Evolutionary conservation across 2,329 filamentous ascomycete genomes (phyloP).

Genomic region (Hymenoscyphus scutula): DNA sequence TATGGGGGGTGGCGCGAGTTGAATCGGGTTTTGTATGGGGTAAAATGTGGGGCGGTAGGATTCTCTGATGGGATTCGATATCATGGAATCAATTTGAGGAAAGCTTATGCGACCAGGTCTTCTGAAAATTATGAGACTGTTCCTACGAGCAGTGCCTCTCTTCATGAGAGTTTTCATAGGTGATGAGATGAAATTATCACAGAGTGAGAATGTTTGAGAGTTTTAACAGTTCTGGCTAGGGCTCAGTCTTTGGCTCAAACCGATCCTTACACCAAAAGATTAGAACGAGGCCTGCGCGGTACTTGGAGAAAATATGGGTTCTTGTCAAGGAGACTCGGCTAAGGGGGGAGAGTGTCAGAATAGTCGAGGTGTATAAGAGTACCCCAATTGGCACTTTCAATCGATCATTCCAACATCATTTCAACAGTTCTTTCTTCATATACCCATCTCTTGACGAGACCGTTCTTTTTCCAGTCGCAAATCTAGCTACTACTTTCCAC

Average conservation of each 20-base stretch:
- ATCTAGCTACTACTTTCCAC: constrained; percentile 10
- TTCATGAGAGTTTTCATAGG: not conserved
- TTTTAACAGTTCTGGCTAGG: not conserved
- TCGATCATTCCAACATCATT: not conserved
- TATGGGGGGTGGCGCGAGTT: constrained; percentile 1
- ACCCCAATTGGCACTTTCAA: not conserved
- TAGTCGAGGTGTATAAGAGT: not conserved
- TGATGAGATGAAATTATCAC: not conserved
- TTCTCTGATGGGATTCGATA: constrained; percentile 1
- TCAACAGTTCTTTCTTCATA: not conserved
- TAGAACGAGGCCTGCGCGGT: not conserved
- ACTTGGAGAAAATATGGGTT: not conserved
- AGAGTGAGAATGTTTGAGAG: constrained; percentile 2
- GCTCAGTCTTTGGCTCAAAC: not conserved
- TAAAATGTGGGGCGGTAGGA: not conserved
- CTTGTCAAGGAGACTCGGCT: not conserved
- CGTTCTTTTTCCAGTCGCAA: constrained; percentile 3
- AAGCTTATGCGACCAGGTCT: not conserved
- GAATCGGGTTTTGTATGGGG: constrained; percentile 2
- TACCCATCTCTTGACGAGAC: constrained; percentile 7
- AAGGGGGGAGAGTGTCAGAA: not conserved
- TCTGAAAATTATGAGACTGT: not conserved
- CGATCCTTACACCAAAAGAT: not conserved
- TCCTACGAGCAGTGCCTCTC: constrained; percentile 1
- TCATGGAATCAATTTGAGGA: not conserved